Percentiles rank a stretch among this genome's conserved stretches.
Evolutionary conservation across 306 rosid species (phyloP).

Genomic region (Quercus gilva): DNA sequence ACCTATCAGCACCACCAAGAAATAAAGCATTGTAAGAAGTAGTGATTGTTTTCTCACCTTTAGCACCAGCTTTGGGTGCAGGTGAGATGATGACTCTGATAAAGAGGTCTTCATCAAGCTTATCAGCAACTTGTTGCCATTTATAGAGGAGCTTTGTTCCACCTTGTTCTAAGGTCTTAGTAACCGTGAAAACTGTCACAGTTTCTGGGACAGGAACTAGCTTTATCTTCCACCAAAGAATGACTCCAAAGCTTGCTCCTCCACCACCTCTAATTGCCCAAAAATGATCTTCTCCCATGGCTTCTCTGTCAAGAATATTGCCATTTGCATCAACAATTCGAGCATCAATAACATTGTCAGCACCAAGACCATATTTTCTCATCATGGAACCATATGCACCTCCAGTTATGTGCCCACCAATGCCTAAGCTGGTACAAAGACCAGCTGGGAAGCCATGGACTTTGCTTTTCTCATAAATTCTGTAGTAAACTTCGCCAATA

Average conservation of each 20-base stretch:
- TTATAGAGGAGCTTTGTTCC: conserved; percentile 48
- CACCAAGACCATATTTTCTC: conserved; percentile 80
- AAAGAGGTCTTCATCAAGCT: conserved; percentile 58
- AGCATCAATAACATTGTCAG: conserved; percentile 72
- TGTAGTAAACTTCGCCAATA: conserved; percentile 68
- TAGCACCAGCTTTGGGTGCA: conserved; percentile 15
- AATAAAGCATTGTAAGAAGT: conserved; percentile 65
- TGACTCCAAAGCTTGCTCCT: conserved; percentile 78
- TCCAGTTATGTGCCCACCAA: conserved; percentile 85
- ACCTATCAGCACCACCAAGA: conserved; percentile 50
- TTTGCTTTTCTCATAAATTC: conserved; percentile 54
- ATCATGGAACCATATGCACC: conserved; percentile 84
- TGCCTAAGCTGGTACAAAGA: conserved; percentile 73
- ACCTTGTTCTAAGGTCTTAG: conserved; percentile 53
- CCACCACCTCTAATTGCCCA: conserved; percentile 97
- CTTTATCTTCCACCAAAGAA: conserved; percentile 85
- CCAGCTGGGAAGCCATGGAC: conserved; percentile 77
- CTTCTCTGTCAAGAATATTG: conserved; percentile 43
- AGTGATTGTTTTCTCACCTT: conserved; percentile 46
- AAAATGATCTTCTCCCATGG: conserved; percentile 86
- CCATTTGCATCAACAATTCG: conserved; percentile 55
- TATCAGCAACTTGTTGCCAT: conserved; percentile 73
- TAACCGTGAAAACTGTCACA: conserved; percentile 68
- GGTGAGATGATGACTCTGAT: conserved; percentile 54
- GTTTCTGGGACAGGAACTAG: conserved; percentile 67